A percentile compares a stretch with the other conserved stretches of the same genome.
phyloP scores from a whole-genome alignment of 768 basidiomycete genomes.

The Termitomyces sp. region DNA sequence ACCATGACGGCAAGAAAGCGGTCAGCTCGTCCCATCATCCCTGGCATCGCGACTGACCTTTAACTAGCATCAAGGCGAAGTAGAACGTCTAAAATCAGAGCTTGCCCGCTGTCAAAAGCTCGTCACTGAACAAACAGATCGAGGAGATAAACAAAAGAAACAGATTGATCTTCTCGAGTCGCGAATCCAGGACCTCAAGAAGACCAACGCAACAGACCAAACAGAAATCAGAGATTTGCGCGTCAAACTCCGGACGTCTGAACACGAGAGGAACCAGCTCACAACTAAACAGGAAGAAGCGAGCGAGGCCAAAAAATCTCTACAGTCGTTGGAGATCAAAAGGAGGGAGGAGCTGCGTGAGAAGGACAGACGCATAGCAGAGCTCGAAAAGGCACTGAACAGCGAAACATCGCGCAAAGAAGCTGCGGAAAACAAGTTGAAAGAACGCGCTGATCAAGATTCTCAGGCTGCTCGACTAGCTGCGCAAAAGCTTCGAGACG shows the following conservation, averaged over 20 bases:
- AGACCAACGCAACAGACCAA: slow-evolving; percentile 41
- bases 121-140: slow-evolving; percentile 45
- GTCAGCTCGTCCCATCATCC: slow-evolving; percentile 30
- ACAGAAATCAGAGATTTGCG: slow-evolving; percentile 60
- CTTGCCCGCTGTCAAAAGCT: slow-evolving; percentile 42
- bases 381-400: slow-evolving; percentile 47
- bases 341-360: slow-evolving; percentile 51
- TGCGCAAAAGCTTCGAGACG: slow-evolving; percentile 28
- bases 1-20: slow-evolving; percentile 58
- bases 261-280: slow-evolving; percentile 52
- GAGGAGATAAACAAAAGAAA: slow-evolving; percentile 57
- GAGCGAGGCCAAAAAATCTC: slow-evolving; percentile 42
- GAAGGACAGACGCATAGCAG: slow-evolving; percentile 46
- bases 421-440: slow-evolving; percentile 34
- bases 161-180: slow-evolving; percentile 51
- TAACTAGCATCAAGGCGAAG: slow-evolving; percentile 51
- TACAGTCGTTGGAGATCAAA: slow-evolving; percentile 43
- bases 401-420: slow-evolving; percentile 50
- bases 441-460: slow-evolving; percentile 38
- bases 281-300: slow-evolving; percentile 47
- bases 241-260: slow-evolving; percentile 48
- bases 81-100: slow-evolving; percentile 57
- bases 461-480: slow-evolving; percentile 25
- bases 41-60: background rate
- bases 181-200: slow-evolving; percentile 61